These are phyloP conservation scores for Rhododendron griersonianum DNA, from an alignment of 148 eudicot genomes.

Conservation along the genomic window DNA sequence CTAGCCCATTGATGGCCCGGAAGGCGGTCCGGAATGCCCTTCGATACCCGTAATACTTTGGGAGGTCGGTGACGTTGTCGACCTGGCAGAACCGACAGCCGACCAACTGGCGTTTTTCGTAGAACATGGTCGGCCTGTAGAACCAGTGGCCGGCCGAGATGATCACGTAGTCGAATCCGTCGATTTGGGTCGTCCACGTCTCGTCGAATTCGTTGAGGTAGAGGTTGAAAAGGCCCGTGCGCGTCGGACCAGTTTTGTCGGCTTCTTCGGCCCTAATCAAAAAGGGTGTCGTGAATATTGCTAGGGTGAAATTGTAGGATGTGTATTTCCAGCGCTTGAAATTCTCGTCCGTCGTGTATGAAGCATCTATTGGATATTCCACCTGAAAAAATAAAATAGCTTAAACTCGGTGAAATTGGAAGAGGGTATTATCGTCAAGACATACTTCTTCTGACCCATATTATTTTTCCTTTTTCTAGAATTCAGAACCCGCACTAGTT, in stretches of 20 bases:
- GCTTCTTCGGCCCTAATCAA: conserved; percentile 23
- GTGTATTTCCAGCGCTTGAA: conserved; percentile 28
- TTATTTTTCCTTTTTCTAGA: too few species aligned
- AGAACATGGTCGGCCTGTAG: conserved; percentile 7
- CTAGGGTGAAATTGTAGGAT: conserved; percentile 31
- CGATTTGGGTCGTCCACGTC: conserved; percentile 40
- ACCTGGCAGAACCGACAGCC: conserved; percentile 2
- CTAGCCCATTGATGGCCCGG: not conserved
- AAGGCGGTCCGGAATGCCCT: conserved; percentile 1
- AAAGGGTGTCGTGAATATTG: conserved; percentile 35
- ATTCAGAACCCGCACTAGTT: too few species aligned
- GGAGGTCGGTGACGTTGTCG: not conserved
- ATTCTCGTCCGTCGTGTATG: conserved; percentile 28
- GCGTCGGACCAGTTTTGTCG: conserved; percentile 17
- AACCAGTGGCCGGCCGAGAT: conserved; percentile 13
- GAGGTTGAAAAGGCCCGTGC: conserved; percentile 33
- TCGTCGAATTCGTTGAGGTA: conserved; percentile 44
- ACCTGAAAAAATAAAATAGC: conserved; percentile 19
- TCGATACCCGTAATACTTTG: not conserved
- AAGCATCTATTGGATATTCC: conserved; percentile 26
- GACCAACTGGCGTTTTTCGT: not conserved
- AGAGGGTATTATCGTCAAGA: conserved; percentile 8
- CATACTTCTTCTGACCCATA: too few species aligned
- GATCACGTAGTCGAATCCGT: conserved; percentile 25
- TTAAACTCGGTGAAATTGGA: conserved; percentile 37